Base-by-base conservation (phyloP, 352 stramenopile genomes). In the Phytophthora cryptogea region DNA sequence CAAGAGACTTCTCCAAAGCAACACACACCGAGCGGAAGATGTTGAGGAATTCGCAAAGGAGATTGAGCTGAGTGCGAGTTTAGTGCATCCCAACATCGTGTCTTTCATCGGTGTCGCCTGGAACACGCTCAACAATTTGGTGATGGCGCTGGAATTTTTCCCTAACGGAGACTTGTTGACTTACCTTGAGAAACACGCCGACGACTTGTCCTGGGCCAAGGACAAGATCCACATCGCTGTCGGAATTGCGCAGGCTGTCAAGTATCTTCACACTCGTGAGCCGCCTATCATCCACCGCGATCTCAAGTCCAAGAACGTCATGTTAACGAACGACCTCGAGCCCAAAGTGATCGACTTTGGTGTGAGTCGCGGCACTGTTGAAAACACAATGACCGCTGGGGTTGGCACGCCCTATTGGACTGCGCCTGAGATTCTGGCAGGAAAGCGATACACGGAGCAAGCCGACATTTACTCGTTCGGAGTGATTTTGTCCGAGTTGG, bases 291-390 rank as follows among this genome's bases (percentile, higher is more conserved):
- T 68, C 20, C 20, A 23, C 20, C 20, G 20, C 20, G 20, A 23
- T 23, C 20, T 23, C 20, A 23, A 23, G 20, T 28, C 54, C 72
- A 71, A 78, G 17, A 86, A 80, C 36, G 72, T 86, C 23, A 67
- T 95, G 17, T 58, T 96, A 33, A 88, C 89, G n/a, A 76, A 51
- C 2, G 26, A 72, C 8, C 68, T 89, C 1, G 71, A 90, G 37
- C 72, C 92, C n/a, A 83, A 86, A 42, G 54, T 86, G 2, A 78
- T 76, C 27, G 70, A 83, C 42, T 78, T 86, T 55, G 64, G 60
- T 17, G 63, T 64, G 1, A 64, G 51, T 30, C 54, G 54, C 5
- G 27, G 20, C 11, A 48, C 63, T 6, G 49, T 67, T 6, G 71
- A 72, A 8, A 51, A 54, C 16, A 45, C 61, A 0, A 74, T 68